These are phyloP conservation scores for Neoboletus subvelutipes DNA, from an alignment of 768 basidiomycete species.

Conservation along the genomic window DNA sequence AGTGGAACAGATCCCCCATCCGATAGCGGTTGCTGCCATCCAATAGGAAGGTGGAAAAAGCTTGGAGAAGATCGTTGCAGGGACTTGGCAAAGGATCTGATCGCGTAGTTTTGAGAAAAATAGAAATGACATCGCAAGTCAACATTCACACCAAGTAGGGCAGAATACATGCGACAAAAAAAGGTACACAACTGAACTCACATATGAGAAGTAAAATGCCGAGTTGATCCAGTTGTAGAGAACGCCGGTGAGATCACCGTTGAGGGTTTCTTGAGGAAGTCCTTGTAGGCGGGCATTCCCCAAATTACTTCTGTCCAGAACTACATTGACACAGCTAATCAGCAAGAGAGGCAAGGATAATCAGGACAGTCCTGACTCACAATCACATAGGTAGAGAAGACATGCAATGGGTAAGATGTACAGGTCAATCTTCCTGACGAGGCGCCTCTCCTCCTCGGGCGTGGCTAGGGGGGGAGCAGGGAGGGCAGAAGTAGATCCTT, in stretches of 20 bases:
- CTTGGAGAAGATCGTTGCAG: constrained; percentile 64
- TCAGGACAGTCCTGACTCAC: constrained; percentile 40
- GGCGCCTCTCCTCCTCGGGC: constrained; percentile 34
- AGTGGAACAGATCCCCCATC: constrained; percentile 77
- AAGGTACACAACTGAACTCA: constrained; percentile 29
- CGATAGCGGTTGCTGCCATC: constrained; percentile 62
- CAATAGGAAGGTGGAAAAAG: constrained; percentile 66
- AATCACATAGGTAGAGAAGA: constrained; percentile 72
- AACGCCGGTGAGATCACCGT: constrained; percentile 63
- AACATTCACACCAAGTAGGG: neutral
- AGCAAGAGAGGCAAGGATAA: neutral
- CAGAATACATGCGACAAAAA: neutral
- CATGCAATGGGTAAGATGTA: constrained; percentile 54
- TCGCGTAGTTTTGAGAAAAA: neutral
- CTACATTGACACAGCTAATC: constrained; percentile 12
- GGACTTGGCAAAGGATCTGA: constrained; percentile 69
- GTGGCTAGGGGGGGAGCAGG: constrained; percentile 21
- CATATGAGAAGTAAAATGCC: constrained; percentile 78
- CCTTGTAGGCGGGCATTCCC: constrained; percentile 80
- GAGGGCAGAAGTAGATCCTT: neutral
- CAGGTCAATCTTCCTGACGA: constrained; percentile 39
- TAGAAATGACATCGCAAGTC: neutral
- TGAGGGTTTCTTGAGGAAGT: constrained; percentile 61
- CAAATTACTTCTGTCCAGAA: constrained; percentile 73
- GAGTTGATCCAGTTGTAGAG: constrained; percentile 77